Conservation (phyloP, 2,329 filamentous ascomycete species). For the Thelonectria discophora region DNA sequence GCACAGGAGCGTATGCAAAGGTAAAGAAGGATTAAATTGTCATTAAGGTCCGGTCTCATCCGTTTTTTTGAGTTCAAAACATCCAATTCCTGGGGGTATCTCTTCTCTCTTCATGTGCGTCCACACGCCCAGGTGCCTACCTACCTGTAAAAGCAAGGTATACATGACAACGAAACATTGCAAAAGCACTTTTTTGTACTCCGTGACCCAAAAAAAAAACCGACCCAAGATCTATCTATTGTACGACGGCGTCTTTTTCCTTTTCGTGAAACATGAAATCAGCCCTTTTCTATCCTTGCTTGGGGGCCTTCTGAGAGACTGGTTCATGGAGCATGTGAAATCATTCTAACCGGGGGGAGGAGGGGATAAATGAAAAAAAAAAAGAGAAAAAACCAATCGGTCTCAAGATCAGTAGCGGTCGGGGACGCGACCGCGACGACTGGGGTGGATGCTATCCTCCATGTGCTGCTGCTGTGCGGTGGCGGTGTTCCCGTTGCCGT, state of each 20-base stretch:
- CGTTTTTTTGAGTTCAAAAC: constrained; percentile 31
- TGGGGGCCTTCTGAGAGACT: neutral
- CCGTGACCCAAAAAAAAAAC: constrained; percentile 1
- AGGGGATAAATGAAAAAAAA: neutral
- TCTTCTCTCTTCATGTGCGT: constrained; percentile 36
- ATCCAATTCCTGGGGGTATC: constrained; percentile 44
- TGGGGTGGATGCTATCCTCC: constrained; percentile 60
- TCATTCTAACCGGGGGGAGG: neutral
- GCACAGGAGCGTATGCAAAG: neutral
- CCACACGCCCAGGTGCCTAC: constrained; percentile 7
- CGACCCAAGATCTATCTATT: neutral
- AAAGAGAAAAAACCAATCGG: neutral
- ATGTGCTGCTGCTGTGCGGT: constrained; percentile 40
- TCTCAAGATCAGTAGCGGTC: constrained; percentile 23
- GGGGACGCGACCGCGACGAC: constrained; percentile 52
- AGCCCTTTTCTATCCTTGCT: neutral
- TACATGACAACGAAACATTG: neutral
- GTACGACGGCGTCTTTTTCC: constrained; percentile 2
- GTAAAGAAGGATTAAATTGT: neutral
- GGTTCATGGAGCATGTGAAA: neutral
- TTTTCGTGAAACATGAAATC: constrained; percentile 6
- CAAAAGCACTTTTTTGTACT: constrained; percentile 35
- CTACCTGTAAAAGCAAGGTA: no score
- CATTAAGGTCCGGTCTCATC: neutral
- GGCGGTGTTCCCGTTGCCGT: constrained; percentile 34